Percentiles rank a stretch among this genome's conserved stretches.
Conservation (phyloP, 148 eudicot species). For the Arbutus unedo region DNA sequence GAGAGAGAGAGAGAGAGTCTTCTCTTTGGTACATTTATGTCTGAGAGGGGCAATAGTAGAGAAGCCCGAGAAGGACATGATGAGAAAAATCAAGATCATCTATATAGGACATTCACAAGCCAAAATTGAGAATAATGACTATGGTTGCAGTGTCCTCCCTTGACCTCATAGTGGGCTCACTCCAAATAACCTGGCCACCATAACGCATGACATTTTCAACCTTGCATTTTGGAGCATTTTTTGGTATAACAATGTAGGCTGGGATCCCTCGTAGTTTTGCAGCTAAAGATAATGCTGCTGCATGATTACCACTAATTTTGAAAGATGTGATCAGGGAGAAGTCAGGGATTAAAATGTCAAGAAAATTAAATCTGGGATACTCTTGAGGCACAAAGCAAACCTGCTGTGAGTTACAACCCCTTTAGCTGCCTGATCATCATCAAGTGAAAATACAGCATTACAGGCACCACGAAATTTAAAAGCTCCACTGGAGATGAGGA, state of each 20-base stretch:
- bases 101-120: conserved; percentile 5
- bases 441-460: conserved; percentile 84
- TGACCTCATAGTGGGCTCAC: conserved; percentile 77
- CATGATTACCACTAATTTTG: conserved; percentile 82
- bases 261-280: conserved; percentile 86
- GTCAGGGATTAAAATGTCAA: neutral
- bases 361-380: neutral
- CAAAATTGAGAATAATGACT: conserved; percentile 22
- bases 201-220: conserved; percentile 87
- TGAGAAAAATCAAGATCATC: neutral
- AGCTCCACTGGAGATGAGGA: conserved; percentile 59
- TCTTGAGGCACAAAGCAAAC: conserved; percentile 30
- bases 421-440: conserved; percentile 64
- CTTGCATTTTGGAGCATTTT: conserved; percentile 95
- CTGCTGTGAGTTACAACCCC: conserved; percentile 99
- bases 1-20: neutral
- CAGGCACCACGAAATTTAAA: conserved; percentile 96
- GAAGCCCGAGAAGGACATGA: neutral
- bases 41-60: neutral
- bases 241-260: conserved; percentile 80
- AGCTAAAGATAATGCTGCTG: conserved; percentile 92
- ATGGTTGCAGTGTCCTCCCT: conserved; percentile 64
- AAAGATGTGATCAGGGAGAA: conserved; percentile 16
- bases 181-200: conserved; percentile 81
- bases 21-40: neutral